Conservation (phyloP, 805 yeast species). For the Kazachstania viticola region DNA sequence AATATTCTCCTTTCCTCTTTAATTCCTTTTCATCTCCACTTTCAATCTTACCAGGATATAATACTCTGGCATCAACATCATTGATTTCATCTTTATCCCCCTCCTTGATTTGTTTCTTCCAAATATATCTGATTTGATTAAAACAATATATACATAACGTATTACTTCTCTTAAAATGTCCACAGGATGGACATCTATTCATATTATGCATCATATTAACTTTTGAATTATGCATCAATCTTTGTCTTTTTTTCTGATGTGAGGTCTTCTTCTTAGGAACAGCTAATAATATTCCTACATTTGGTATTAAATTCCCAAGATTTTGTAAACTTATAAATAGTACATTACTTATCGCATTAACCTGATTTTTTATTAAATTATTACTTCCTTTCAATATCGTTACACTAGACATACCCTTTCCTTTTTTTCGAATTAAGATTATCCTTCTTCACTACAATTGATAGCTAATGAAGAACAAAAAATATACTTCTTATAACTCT, state of each 20-base stretch:
- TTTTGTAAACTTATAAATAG: too few species aligned
- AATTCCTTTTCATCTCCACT: constrained; percentile 34
- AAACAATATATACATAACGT: constrained; percentile 90
- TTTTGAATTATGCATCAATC: constrained; percentile 60
- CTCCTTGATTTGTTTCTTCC: constrained; percentile 37
- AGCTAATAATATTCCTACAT: constrained; percentile 60
- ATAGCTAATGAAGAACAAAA: too few species aligned
- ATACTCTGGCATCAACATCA: constrained; percentile 47
- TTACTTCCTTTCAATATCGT: too few species aligned
- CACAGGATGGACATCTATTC: constrained; percentile 92
- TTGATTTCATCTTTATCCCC: constrained; percentile 23
- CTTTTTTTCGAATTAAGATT: too few species aligned
- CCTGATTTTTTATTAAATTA: too few species aligned
- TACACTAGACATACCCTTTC: too few species aligned
- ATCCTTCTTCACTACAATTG: too few species aligned
- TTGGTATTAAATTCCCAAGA: background rate
- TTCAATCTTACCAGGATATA: constrained; percentile 65
- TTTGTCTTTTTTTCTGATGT: constrained; percentile 72
- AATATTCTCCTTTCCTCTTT: constrained; percentile 43
- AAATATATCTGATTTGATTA: constrained; percentile 60
- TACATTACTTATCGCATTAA: too few species aligned
- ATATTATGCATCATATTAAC: constrained; percentile 62
- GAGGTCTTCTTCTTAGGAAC: constrained; percentile 93
- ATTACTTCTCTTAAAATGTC: constrained; percentile 81
- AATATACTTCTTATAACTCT: too few species aligned